Evolutionary conservation across 2,329 filamentous ascomycete species (phyloP).

Genomic region (Cryphonectria naterciae): DNA sequence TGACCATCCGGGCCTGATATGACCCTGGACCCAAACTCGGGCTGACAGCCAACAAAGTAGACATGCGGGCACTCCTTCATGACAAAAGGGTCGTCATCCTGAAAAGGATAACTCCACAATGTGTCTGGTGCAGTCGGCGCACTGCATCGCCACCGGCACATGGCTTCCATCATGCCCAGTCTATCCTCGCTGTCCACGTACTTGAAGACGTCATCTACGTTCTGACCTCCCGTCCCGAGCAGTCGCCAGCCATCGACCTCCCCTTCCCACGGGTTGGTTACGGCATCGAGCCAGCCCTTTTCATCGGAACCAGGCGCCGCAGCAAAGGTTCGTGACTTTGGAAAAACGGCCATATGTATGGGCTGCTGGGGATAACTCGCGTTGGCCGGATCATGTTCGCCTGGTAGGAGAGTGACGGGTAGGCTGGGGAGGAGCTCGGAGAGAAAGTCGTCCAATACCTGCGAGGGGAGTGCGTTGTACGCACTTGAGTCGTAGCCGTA

Average conservation of each 20-base stretch:
- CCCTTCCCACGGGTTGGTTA: slow-evolving; percentile 92
- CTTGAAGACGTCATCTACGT: slow-evolving; percentile 90
- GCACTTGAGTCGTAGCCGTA: slow-evolving; percentile 91
- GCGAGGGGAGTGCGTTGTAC: slow-evolving; percentile 86
- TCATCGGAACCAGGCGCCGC: slow-evolving; percentile 49
- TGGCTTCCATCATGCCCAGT: slow-evolving; percentile 89
- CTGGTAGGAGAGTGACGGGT: slow-evolving; percentile 87
- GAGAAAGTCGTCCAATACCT: slow-evolving; percentile 83
- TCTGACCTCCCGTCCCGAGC: slow-evolving; percentile 87
- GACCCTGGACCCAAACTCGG: slow-evolving; percentile 72
- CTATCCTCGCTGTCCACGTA: slow-evolving; percentile 81
- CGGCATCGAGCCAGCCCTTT: slow-evolving; percentile 79
- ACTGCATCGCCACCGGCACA: slow-evolving; percentile 87
- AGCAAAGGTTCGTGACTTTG: slow-evolving; percentile 71
- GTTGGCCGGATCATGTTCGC: slow-evolving; percentile 84
- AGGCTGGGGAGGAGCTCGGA: slow-evolving; percentile 80
- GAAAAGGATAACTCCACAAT: slow-evolving; percentile 94
- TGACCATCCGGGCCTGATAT: slow-evolving; percentile 72
- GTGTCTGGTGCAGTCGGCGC: slow-evolving; percentile 97
- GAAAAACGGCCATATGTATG: slow-evolving; percentile 91
- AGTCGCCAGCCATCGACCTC: slow-evolving; percentile 90
- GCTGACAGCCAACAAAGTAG: slow-evolving; percentile 87
- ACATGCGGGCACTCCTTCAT: slow-evolving; percentile 84
- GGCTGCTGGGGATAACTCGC: slow-evolving; percentile 89
- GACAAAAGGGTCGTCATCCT: slow-evolving; percentile 90